A percentile compares a stretch with the other conserved stretches of the same genome.
phyloP scores from a whole-genome alignment of 2,329 filamentous ascomycete species.

The Ophiocordyceps sinensis region DNA sequence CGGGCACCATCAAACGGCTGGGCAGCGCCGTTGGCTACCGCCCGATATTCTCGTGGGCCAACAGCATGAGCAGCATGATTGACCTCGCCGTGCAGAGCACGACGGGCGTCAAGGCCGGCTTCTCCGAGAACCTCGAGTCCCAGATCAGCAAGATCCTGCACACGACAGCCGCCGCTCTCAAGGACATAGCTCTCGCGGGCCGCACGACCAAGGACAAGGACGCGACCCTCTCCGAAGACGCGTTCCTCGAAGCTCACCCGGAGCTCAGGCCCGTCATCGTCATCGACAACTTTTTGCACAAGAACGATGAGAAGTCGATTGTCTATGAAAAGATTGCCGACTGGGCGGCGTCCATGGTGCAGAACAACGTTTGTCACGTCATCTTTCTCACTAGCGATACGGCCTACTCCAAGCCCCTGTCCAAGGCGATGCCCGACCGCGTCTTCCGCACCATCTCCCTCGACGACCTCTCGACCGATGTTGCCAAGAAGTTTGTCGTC shows the following conservation, averaged over 20 bases:
- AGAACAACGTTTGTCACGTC: conserved; percentile 81
- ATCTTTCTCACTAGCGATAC: conserved; percentile 87
- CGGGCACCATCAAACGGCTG: conserved; percentile 67
- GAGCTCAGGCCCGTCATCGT: conserved; percentile 72
- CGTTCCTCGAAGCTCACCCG: conserved; percentile 80
- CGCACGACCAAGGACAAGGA: conserved; percentile 64
- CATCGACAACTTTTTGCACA: conserved; percentile 84
- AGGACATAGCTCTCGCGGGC: conserved; percentile 56
- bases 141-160: conserved; percentile 83
- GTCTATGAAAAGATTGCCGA: conserved; percentile 72
- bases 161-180: conserved; percentile 67
- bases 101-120: conserved; percentile 85
- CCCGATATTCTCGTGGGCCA: conserved; percentile 92
- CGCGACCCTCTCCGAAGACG: conserved; percentile 59
- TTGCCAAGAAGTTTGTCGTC: conserved; percentile 83
- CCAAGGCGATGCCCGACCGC: conserved; percentile 77
- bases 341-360: conserved; percentile 77
- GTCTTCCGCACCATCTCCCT: conserved; percentile 79
- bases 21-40: conserved; percentile 77
- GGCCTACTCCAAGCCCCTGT: conserved; percentile 74
- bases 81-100: conserved; percentile 89
- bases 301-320: conserved; percentile 47
- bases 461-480: conserved; percentile 71
- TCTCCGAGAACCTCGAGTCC: conserved; percentile 81
- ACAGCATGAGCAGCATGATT: conserved; percentile 81